These are phyloP conservation scores for Castanea sativa DNA, from an alignment of 306 rosid species.

Conservation along the genomic window DNA sequence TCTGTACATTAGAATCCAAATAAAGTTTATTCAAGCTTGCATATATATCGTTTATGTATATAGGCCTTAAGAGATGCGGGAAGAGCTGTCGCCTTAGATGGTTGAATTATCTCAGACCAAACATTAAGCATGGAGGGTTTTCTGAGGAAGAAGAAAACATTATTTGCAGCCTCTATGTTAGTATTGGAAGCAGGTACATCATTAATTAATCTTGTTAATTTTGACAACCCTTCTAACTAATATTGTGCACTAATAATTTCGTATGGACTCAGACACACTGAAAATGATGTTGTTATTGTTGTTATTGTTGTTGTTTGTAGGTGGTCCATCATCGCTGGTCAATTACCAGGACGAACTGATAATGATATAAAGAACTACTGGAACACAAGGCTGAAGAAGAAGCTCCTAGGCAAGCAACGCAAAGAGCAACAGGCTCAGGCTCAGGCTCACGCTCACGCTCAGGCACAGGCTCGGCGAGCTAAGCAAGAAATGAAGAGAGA, in stretches of 20 bases:
- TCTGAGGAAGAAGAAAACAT: conserved; percentile 95
- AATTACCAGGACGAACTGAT: conserved; percentile 90
- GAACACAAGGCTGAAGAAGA: conserved; percentile 95
- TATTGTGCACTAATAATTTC: neutral
- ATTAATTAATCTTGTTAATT: neutral
- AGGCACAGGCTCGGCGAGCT: conserved; percentile 43
- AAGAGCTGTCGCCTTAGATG: conserved; percentile 96
- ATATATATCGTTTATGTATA: neutral
- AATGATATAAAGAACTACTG: conserved; percentile 96
- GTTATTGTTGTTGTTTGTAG: conserved; percentile 26
- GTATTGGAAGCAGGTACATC: conserved; percentile 89
- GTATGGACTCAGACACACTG: neutral
- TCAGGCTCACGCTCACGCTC: neutral
- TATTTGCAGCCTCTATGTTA: conserved; percentile 82
- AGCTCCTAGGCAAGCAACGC: conserved; percentile 77
- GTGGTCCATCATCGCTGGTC: conserved; percentile 98
- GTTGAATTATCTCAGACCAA: conserved; percentile 94
- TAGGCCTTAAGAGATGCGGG: conserved; percentile 94
- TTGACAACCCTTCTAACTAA: neutral
- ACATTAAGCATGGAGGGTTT: conserved; percentile 89
- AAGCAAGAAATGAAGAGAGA: conserved; percentile 57
- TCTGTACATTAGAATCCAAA: neutral
- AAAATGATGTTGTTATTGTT: neutral
- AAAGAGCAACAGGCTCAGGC: conserved; percentile 53
- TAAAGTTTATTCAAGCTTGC: neutral